Evolutionary conservation across 208 protist genomes (phyloP), one percentile per base, ranked within the genome.

Genomic region (Leishmania aethiopica): DNA sequence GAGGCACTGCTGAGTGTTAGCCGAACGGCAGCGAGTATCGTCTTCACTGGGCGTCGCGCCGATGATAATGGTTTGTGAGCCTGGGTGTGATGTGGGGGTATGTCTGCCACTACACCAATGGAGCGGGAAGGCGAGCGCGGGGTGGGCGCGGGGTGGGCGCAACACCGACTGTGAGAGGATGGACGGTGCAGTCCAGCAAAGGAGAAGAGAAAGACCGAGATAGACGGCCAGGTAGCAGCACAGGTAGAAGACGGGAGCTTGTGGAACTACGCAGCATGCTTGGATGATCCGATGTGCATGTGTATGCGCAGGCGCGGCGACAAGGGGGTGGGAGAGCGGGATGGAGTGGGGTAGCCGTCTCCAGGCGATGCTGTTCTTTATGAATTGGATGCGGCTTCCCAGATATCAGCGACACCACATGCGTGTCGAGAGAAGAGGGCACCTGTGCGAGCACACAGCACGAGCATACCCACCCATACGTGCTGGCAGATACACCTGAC

Each of bases 401-500:
- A 19, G 13, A 32, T 49, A 28, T 49, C 40, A 51, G 42, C 67
- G 40, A 49, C 22, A 42, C 11, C 67, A 19, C 35, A 45, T 11
- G 4, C 40, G 42, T 37, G 45, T 73, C 75, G 42, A 19, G 80
- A 74, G 51, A 40, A 81, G 49, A 71, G 45, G 62, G 72, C 51
- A 67, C 83, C 47, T n/a, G 59, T n/a, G 75, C 64, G 66, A 55
- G 32, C 32, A 70, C 66, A 45, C 35, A 69, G 62, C 69, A 74
- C 22, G 19, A 37, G 40, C 22, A 74, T n/a, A 74, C 69, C 55
- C 42, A 53, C 69, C 4, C 69, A 35, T 19, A 42, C 47, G 4
- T 37, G 40, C 35, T 74, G 69, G 25, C 28, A 51, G 45, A 13
- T 15, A 64, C 59, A 64, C n/a, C 22, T 32, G 59, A 0, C 28